These are phyloP conservation scores for Colletotrichum acutatum DNA, from an alignment of 2,329 filamentous ascomycete species.

Conservation along the genomic window DNA sequence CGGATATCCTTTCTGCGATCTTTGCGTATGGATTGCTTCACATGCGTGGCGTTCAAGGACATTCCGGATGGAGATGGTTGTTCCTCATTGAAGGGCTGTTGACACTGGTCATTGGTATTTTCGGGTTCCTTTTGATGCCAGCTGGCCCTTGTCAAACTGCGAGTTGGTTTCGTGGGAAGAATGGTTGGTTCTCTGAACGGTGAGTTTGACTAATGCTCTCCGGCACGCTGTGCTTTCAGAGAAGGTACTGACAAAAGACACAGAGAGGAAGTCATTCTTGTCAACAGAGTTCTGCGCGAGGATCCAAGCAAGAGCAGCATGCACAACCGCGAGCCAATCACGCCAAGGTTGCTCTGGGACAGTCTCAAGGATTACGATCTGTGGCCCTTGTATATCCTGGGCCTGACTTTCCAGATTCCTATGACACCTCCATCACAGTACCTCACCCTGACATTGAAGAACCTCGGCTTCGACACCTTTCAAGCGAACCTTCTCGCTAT, in stretches of 20 bases:
- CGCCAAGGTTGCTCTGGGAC: conserved; percentile 59
- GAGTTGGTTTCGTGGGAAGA: conserved; percentile 63
- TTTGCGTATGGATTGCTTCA: conserved; percentile 53
- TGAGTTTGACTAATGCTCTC: conserved; percentile 5
- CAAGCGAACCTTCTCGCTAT: conserved; percentile 72
- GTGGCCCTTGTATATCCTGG: conserved; percentile 63
- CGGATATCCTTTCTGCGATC: conserved; percentile 52
- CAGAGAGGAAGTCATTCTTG: conserved; percentile 68
- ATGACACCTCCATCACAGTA: conserved; percentile 60
- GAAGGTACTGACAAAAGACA: neutral
- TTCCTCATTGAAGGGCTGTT: conserved; percentile 63
- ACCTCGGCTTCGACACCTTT: conserved; percentile 70
- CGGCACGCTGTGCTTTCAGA: neutral
- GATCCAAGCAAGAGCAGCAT: conserved; percentile 70
- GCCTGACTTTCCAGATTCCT: conserved; percentile 65
- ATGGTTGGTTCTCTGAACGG: conserved; percentile 69
- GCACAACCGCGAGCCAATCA: conserved; percentile 69
- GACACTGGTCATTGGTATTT: conserved; percentile 59
- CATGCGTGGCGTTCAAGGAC: conserved; percentile 49
- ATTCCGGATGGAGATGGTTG: conserved; percentile 59
- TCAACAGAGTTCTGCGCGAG: conserved; percentile 68
- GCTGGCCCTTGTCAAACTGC: conserved; percentile 61
- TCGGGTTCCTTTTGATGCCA: conserved; percentile 67
- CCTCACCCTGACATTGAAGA: conserved; percentile 67
- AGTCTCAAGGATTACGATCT: conserved; percentile 62